A percentile compares a stretch with the other conserved stretches of the same genome.
Conservation (phyloP, 371 early-diverging fungal species). For the Polyrhizophydium stewartii region DNA sequence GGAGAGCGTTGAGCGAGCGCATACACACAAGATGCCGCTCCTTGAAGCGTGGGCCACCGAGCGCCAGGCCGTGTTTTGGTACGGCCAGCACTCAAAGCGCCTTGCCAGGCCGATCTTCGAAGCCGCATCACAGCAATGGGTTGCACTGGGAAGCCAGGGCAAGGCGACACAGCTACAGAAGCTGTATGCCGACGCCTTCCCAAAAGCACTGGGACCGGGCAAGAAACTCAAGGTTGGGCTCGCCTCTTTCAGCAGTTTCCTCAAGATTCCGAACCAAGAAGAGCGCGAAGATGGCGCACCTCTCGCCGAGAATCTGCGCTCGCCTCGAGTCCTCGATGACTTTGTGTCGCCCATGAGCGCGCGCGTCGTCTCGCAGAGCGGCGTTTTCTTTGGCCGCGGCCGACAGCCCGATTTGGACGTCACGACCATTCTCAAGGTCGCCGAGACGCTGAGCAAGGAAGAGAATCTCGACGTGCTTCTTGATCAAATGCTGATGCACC, state of each 20-base stretch:
- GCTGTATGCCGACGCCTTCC: constrained; percentile 9
- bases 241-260: no score
- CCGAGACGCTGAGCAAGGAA: constrained; percentile 37
- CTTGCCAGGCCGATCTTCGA: constrained; percentile 24
- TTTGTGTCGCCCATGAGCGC: no score
- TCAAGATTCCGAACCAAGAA: no score
- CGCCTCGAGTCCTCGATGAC: no score
- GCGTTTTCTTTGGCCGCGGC: background rate
- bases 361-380: background rate
- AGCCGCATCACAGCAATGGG: constrained; percentile 26
- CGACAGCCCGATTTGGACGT: constrained; percentile 29
- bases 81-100: constrained; percentile 14
- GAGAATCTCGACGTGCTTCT: constrained; percentile 32
- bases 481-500: constrained; percentile 29
- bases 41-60: constrained; percentile 34
- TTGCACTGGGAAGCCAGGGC: constrained; percentile 33
- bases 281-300: no score
- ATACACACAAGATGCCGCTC: constrained; percentile 9
- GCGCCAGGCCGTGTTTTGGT: constrained; percentile 27
- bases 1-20: constrained; percentile 25
- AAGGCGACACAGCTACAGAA: constrained; percentile 20
- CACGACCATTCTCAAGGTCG: constrained; percentile 35
- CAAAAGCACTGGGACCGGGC: no score
- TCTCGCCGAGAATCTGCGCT: no score
- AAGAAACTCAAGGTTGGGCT: no score